These are phyloP conservation scores for Orbilia quercus DNA, from an alignment of 2,329 filamentous ascomycete genomes.

Conservation along the genomic window DNA sequence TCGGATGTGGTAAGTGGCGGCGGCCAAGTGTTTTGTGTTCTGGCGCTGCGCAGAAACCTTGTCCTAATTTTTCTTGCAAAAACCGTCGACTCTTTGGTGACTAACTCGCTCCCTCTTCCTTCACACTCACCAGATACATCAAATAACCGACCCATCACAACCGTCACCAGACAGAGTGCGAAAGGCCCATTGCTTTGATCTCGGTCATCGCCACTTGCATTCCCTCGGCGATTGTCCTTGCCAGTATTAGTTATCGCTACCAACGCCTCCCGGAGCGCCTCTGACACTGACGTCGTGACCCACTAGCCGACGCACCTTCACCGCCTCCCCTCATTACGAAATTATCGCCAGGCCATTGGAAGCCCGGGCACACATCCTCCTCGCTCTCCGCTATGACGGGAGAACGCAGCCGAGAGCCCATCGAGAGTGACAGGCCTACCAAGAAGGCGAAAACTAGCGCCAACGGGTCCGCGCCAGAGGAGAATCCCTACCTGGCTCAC, in stretches of 20 bases:
- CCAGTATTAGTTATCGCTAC: too few relatives aligned
- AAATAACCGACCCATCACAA: not conserved
- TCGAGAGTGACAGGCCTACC: conserved; percentile 38
- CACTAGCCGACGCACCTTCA: not conserved
- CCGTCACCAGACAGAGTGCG: not conserved
- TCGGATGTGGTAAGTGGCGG: conserved; percentile 21
- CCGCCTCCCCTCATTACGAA: not conserved
- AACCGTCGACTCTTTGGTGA: conserved; percentile 11
- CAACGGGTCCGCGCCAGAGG: conserved; percentile 65
- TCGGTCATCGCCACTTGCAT: not conserved
- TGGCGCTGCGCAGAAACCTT: conserved; percentile 32
- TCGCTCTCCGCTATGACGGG: conserved; percentile 38
- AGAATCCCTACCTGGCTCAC: conserved; percentile 93
- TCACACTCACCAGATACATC: conserved; percentile 1
- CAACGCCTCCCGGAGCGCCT: too few relatives aligned
- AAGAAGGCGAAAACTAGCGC: conserved; percentile 64
- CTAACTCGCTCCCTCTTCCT: conserved; percentile 4
- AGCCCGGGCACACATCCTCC: not conserved
- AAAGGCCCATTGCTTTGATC: not conserved
- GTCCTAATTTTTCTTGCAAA: conserved; percentile 37
- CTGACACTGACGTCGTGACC: conserved; percentile 7
- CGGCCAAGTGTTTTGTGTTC: conserved; percentile 36
- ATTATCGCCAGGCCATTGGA: conserved; percentile 1
- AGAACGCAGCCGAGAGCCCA: conserved; percentile 36
- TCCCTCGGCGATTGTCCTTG: too few relatives aligned